Conservation (phyloP, 148 eudicot species). For the Fallopia convolvulus region DNA sequence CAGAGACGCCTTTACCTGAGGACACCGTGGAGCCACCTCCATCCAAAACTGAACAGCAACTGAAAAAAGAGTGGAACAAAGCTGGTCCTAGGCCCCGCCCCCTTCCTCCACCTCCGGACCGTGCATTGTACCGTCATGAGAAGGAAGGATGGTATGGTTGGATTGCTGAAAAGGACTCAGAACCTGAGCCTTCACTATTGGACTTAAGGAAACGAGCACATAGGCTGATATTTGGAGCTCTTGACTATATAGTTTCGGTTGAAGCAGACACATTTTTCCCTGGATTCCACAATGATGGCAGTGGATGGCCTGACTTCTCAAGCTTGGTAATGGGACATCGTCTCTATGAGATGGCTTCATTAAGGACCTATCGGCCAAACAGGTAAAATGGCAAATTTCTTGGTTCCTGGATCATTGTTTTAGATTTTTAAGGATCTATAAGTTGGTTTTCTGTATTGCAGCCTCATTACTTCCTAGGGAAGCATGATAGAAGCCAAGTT, state of each 20-base stretch:
- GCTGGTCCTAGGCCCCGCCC: constrained; percentile 98
- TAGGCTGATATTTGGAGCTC: constrained; percentile 82
- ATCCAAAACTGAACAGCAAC: constrained; percentile 41
- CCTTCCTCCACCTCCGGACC: constrained; percentile 96
- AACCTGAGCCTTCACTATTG: constrained; percentile 60
- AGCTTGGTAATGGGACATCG: constrained; percentile 95
- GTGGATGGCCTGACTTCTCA: constrained; percentile 87
- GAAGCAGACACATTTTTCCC: constrained; percentile 94
- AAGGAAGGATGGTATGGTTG: constrained; percentile 98
- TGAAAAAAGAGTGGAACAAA: constrained; percentile 75
- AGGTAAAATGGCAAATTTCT: constrained; percentile 41
- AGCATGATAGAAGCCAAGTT: no score
- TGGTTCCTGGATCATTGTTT: neutral
- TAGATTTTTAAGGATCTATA: neutral
- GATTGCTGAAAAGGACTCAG: constrained; percentile 73
- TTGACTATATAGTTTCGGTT: constrained; percentile 88
- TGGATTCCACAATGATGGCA: constrained; percentile 87
- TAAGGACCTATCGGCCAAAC: constrained; percentile 89
- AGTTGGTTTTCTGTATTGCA: neutral
- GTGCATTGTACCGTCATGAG: constrained; percentile 84
- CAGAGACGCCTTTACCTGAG: constrained; percentile 50
- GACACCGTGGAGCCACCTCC: constrained; percentile 37
- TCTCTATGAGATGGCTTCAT: constrained; percentile 65
- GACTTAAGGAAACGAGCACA: constrained; percentile 67
- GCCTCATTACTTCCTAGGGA: neutral